Evolutionary conservation across 73 alveolate species (phyloP).

Genomic region (Paramecium octaurelia): DNA sequence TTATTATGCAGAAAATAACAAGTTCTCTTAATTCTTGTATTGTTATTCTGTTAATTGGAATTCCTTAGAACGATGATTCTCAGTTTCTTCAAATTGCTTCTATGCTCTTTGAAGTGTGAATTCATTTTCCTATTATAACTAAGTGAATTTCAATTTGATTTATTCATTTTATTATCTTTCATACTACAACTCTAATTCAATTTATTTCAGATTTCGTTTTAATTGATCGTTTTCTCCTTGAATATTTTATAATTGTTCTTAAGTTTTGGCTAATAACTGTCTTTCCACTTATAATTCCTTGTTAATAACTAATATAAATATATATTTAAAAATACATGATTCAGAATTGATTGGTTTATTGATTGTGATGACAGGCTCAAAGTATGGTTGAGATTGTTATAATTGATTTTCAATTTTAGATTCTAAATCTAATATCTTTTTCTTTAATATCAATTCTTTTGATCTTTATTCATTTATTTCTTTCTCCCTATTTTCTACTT

Average conservation of each 20-base stretch:
- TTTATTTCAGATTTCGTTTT: not conserved
- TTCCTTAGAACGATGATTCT: not conserved
- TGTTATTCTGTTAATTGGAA: not conserved
- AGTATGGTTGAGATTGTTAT: not conserved
- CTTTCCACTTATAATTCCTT: not conserved
- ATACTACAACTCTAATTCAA: not conserved
- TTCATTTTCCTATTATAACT: not conserved
- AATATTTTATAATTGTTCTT: not conserved
- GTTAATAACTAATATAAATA: not conserved
- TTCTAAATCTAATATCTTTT: not conserved
- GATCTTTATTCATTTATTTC: not conserved
- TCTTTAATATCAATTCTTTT: not conserved
- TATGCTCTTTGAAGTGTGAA: not conserved
- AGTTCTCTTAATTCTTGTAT: not conserved
- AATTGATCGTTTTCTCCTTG: not conserved
- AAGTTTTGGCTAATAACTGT: not conserved
- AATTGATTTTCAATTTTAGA: not conserved
- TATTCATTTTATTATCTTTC: not conserved
- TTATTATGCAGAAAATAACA: not conserved
- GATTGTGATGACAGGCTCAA: not conserved
- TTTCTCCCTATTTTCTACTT: conserved; percentile 23
- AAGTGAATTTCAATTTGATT: not conserved
- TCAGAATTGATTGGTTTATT: not conserved
- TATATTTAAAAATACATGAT: not conserved
- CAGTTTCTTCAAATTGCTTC: not conserved